Base-by-base conservation (phyloP, 2,329 filamentous ascomycete species). In the Sodiomyces alkalinus region DNA sequence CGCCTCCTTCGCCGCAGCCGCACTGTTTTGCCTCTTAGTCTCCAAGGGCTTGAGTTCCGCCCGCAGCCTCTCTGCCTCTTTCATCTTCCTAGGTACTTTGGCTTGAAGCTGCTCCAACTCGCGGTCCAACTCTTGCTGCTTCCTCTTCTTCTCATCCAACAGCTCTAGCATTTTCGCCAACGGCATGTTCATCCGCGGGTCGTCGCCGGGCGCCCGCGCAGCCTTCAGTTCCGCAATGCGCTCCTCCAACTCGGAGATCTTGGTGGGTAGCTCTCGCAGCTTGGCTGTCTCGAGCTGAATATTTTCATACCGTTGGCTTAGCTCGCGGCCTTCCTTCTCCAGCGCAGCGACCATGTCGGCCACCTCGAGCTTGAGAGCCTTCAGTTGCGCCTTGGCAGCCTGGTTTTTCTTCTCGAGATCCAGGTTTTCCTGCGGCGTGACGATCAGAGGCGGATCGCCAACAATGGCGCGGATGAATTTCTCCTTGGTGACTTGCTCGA, bases 401-500 rank as follows among this genome's bases (percentile, higher is more conserved):
- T 82, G 58, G 34, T 82, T 75, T 32, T 67, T 61, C 40, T 54
- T 61, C 47, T 90, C 82, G 15, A 92, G 56, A 32, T 76, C 74
- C 26, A 77, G 58, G 47, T 94, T 96, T 46, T 96, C 86, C 41
- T 75, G 68, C 23, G 76, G 71, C 22, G 77, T 77, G 33, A 92
- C 80, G 25, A 96, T 78, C 11, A 86, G 64, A 0, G 87, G 90
- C 27, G 86, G 83, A 37, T 93, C 81, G 37, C 82, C 83, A 11
- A 92, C 83, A 41, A 96, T 92, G 38, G 81, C 77, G 40, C 85
- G 81, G 30, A 98, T 76, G 52, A 94, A 96, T 46, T 93, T 92
- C 52, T 98, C 90, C 56, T 96, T 98, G 24, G 87, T 96, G 37
- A 96, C 85, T 60, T 96, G 90, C 55, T 98, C 90, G 42, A 94